Conservation (phyloP, 495 filamentous ascomycete species). For the Annulohypoxylon nitens region DNA sequence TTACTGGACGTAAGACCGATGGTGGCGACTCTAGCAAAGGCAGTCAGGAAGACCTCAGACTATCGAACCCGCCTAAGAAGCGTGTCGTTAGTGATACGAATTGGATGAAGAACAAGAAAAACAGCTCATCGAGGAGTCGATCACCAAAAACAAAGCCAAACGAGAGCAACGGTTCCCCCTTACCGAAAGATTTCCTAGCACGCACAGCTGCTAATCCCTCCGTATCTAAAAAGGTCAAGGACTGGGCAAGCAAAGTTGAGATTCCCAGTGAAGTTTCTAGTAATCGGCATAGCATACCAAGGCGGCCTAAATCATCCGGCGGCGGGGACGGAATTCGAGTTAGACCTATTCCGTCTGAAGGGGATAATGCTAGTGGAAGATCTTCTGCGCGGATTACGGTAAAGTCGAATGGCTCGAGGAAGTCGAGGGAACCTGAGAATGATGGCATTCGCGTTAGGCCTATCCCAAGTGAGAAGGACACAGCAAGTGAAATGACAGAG, state of each 20-base stretch:
- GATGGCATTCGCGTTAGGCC: constrained; percentile 55
- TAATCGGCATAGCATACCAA: constrained; percentile 27
- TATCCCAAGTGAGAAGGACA: constrained; percentile 41
- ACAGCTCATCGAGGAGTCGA: constrained; percentile 56
- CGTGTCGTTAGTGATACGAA: constrained; percentile 84
- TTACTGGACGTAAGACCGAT: constrained; percentile 18
- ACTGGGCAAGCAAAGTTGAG: constrained; percentile 65
- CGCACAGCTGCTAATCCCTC: constrained; percentile 63
- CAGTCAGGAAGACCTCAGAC: constrained; percentile 44
- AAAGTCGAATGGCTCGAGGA: constrained; percentile 23
- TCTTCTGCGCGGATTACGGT: constrained; percentile 32
- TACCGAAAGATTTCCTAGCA: constrained; percentile 66
- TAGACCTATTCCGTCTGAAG: constrained; percentile 34
- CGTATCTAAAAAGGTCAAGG: constrained; percentile 63
- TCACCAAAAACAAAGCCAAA: constrained; percentile 55
- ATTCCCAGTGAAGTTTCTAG: constrained; percentile 48
- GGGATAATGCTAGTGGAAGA: constrained; percentile 39
- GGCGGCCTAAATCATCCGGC: constrained; percentile 39
- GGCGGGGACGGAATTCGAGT: constrained; percentile 49
- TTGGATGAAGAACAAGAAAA: constrained; percentile 71
- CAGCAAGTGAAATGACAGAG: constrained; percentile 29
- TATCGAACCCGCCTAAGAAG: constrained; percentile 70
- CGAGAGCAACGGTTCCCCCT: constrained; percentile 52
- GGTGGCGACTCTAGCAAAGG: constrained; percentile 37
- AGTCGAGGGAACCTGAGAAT: constrained; percentile 43